phyloP scores from a whole-genome alignment of 1,284 basidiomycete species.

The Ceraceosorus guamensis region DNA sequence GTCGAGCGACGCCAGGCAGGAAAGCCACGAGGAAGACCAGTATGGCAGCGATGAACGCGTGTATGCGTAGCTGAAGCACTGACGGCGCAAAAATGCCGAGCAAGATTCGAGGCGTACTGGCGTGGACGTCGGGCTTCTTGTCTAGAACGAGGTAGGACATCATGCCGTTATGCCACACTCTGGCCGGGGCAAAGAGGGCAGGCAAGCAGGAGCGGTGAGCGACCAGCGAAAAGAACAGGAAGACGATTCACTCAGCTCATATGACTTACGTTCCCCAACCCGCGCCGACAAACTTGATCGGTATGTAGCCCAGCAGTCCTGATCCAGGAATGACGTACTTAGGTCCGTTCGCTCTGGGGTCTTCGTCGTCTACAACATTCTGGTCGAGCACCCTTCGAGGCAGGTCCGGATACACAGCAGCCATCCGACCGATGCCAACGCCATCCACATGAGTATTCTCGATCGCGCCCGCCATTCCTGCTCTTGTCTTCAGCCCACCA shows the following conservation, averaged over 20 bases:
- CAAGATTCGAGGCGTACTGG: neutral
- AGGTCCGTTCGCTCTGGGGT: conserved; percentile 21
- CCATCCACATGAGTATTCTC: conserved; percentile 53
- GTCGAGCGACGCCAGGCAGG: neutral
- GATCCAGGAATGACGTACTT: conserved; percentile 34
- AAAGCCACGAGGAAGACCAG: neutral
- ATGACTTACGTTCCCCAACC: conserved; percentile 34
- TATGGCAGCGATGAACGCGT: neutral
- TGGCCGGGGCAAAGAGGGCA: neutral
- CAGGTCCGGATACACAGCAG: conserved; percentile 62
- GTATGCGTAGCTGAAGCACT: neutral
- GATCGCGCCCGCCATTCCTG: conserved; percentile 56
- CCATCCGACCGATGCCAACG: conserved; percentile 67
- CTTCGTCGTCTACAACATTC: conserved; percentile 14
- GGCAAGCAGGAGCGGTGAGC: neutral
- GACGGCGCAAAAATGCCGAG: conserved; percentile 2
- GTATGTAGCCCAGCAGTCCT: conserved; percentile 25
- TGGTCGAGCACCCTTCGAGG: conserved; percentile 49
- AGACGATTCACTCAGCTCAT: neutral
- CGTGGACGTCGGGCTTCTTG: conserved; percentile 1
- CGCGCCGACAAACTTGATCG: conserved; percentile 42
- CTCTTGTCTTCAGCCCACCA: conserved; percentile 65
- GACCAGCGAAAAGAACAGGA: neutral
- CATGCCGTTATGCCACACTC: conserved; percentile 12
- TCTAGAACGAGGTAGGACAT: conserved; percentile 9